A percentile compares a stretch with the other conserved stretches of the same genome.
These are phyloP conservation scores for Vickermania spadyakhi DNA, from an alignment of 208 protist genomes.

Conservation along the genomic window DNA sequence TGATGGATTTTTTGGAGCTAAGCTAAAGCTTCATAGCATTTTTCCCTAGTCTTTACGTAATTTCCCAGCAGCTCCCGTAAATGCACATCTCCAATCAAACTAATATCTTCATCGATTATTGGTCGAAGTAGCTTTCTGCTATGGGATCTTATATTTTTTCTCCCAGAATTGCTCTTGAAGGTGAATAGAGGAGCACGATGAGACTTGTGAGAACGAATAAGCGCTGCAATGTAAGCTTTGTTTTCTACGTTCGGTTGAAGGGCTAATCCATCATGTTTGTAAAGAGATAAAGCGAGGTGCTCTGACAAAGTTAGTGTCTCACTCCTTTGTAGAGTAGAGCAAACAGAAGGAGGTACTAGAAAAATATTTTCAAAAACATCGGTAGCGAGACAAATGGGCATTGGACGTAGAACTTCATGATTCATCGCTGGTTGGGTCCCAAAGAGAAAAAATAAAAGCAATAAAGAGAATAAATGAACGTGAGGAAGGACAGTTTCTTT, in stretches of 20 bases:
- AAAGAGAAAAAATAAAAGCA: conserved; percentile 49
- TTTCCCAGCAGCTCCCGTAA: no score
- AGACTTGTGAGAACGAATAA: not conserved
- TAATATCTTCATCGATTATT: no score
- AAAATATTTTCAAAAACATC: not conserved
- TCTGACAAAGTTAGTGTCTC: not conserved
- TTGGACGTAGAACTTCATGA: conserved; percentile 3
- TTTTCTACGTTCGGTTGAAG: not conserved
- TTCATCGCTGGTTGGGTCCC: conserved; percentile 40
- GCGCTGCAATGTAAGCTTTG: not conserved
- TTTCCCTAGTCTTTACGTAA: no score
- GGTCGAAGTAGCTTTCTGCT: no score
- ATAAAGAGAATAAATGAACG: conserved; percentile 47
- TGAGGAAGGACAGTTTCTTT: conserved; percentile 16
- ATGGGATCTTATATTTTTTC: no score
- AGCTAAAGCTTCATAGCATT: no score
- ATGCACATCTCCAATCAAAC: no score
- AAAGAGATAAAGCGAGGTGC: not conserved
- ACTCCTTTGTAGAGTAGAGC: no score
- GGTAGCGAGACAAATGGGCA: not conserved
- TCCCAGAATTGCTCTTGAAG: no score
- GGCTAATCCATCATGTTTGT: not conserved
- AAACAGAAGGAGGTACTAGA: no score
- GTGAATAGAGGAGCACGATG: not conserved
- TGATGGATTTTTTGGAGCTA: no score